These are phyloP conservation scores for Citeromyces siamensis DNA, from an alignment of 1,139 yeast genomes.

Conservation along the genomic window DNA sequence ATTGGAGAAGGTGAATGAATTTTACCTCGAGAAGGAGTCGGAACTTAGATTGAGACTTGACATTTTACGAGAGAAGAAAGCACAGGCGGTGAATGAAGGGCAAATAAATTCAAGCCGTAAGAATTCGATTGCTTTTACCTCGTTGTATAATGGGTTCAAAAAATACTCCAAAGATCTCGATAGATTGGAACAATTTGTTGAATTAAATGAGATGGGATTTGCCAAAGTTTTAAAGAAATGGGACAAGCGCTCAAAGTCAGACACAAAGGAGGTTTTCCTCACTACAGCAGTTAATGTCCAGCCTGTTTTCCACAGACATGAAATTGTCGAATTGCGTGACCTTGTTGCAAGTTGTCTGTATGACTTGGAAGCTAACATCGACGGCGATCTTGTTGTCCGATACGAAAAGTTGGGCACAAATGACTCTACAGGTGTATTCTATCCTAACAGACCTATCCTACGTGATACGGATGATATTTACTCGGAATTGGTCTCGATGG, in stretches of 20 bases:
- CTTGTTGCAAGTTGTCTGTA: constrained; percentile 62
- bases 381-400: constrained; percentile 39
- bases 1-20: constrained; percentile 83
- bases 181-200: constrained; percentile 84
- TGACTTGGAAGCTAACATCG: constrained; percentile 78
- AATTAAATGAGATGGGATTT: constrained; percentile 89
- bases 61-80: constrained; percentile 60
- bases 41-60: constrained; percentile 72
- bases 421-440: not conserved
- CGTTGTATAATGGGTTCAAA: constrained; percentile 78
- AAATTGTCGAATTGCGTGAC: constrained; percentile 78
- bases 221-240: constrained; percentile 92
- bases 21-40: constrained; percentile 83
- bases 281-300: constrained; percentile 93
- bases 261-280: constrained; percentile 83
- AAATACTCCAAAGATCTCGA: constrained; percentile 83
- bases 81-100: constrained; percentile 34
- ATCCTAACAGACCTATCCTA: not conserved
- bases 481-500: not conserved
- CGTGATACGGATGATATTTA: not conserved
- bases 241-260: constrained; percentile 94
- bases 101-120: constrained; percentile 29
- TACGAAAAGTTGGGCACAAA: constrained; percentile 6
- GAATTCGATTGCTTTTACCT: constrained; percentile 45
- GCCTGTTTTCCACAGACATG: constrained; percentile 89